Base-by-base conservation (phyloP, 352 stramenopile species). In the Phytophthora quininea region DNA sequence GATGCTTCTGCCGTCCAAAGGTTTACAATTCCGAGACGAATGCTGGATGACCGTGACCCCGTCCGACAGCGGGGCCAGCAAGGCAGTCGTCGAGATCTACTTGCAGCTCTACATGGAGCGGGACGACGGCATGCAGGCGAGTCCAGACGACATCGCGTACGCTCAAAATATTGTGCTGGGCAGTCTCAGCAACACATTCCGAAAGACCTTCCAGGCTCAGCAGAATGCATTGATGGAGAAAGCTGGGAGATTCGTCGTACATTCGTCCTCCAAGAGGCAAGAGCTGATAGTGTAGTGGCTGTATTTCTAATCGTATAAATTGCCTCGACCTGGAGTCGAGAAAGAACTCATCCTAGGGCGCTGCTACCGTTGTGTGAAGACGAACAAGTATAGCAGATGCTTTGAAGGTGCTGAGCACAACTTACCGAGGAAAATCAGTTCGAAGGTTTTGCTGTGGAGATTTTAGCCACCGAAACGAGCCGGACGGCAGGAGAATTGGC, bases 161-260 rank as follows among this genome's bases (percentile, higher is more conserved):
- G 61, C 60, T 35, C 61, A 70, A 37, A 62, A 61, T 24, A 47
- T 58, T 31, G 66, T 70, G 5, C 54, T 74, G 61, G 54, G 61
- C 2, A 67, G 49, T 40, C 45, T 74, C 11, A 62, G 66, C 50
- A 74, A 69, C 65, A 64, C 47, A 14, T 64, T 66, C 30, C 54
- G 60, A 12, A 74, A 67, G 32, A 38, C 43, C n/a, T 66, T 70
- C 54, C 60, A 67, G 24, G 50, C 54, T 24, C 61, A 70, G 32
- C 60, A 74, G 43, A 74, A 70, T 37, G n/a, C 43, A 6, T 51
- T 69, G 35, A 66, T 74, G 38, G 61, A 69, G 50, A 71, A 62
- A 49, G 58, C 58, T 48, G 38, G 54, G 9, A 31, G 35, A 24
- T 33, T 56, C 35, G 30, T 37, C 10, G 19, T 24, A 24, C 19